Percentiles rank a stretch among this genome's conserved stretches.
phyloP scores from a whole-genome alignment of 352 stramenopile genomes.

The Phytophthora palmivora region DNA sequence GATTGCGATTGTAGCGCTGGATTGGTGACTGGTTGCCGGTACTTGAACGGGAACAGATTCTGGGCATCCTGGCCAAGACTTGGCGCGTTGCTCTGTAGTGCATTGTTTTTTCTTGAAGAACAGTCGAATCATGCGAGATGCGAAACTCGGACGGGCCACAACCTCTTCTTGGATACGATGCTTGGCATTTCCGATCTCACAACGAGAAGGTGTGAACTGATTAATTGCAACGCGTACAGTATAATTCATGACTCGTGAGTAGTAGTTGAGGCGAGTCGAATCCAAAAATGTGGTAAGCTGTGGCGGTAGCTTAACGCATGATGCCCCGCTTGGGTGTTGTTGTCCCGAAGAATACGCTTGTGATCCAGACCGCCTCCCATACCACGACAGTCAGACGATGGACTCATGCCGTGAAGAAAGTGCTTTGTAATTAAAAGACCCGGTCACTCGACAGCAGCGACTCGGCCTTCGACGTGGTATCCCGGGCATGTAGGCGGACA shows the following conservation, averaged over 20 bases:
- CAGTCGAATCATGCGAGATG: constrained; percentile 16
- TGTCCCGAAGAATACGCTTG: constrained; percentile 5
- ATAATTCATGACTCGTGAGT: constrained; percentile 15
- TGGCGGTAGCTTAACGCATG: no score
- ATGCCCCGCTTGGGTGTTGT: no score
- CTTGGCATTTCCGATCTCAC: neutral
- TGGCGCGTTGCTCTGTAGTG: constrained; percentile 5
- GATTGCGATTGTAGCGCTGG: constrained; percentile 24
- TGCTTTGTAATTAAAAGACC: constrained; percentile 5
- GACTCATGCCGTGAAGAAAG: no score
- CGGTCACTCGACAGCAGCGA: neutral
- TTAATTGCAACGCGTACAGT: neutral
- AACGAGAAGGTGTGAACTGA: neutral
- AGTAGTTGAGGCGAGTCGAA: constrained; percentile 2
- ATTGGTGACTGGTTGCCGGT: neutral
- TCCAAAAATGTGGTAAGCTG: constrained; percentile 5
- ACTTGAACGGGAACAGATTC: neutral
- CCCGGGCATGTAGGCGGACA: neutral
- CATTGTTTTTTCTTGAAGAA: constrained; percentile 2
- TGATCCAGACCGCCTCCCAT: constrained; percentile 6
- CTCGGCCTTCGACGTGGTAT: neutral
- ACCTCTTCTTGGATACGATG: neutral
- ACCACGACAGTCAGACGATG: neutral
- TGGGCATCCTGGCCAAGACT: constrained; percentile 23
- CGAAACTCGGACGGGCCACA: constrained; percentile 6